Evolutionary conservation across 2,329 filamentous ascomycete genomes (phyloP).

Genomic region (Neonectria magnoliae): DNA sequence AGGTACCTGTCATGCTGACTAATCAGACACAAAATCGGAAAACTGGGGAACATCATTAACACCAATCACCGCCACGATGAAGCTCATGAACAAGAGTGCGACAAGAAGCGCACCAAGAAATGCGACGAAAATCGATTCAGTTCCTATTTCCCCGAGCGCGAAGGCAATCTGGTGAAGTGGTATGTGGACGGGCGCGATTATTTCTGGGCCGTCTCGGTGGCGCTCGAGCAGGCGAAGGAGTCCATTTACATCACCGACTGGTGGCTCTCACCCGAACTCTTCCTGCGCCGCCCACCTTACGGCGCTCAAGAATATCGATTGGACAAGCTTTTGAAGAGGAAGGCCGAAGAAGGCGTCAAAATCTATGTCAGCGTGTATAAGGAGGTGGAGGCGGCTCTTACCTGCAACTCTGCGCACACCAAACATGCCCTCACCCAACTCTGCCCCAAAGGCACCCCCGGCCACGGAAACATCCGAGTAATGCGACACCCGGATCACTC

Average conservation of each 20-base stretch:
- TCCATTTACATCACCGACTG: constrained; percentile 96
- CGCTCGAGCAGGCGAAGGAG: constrained; percentile 89
- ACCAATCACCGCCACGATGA: constrained; percentile 93
- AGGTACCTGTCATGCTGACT: background rate
- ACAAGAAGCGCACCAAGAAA: constrained; percentile 79
- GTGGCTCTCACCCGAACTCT: constrained; percentile 94
- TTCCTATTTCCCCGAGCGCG: constrained; percentile 89
- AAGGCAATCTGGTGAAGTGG: constrained; percentile 92
- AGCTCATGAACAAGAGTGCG: constrained; percentile 85
- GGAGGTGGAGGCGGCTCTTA: constrained; percentile 82
- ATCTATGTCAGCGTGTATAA: constrained; percentile 95
- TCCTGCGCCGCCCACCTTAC: constrained; percentile 84
- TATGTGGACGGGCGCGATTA: constrained; percentile 97
- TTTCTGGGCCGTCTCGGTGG: constrained; percentile 91
- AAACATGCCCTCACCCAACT: constrained; percentile 84
- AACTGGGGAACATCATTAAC: constrained; percentile 77
- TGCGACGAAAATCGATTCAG: constrained; percentile 81
- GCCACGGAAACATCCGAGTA: constrained; percentile 87
- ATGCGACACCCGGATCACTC: constrained; percentile 97
- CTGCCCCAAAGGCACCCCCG: constrained; percentile 83
- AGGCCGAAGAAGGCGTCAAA: constrained; percentile 91
- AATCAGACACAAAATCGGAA: constrained; percentile 66
- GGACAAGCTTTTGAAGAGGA: constrained; percentile 86
- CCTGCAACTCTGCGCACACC: constrained; percentile 92
- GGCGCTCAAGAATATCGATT: constrained; percentile 86